Evolutionary conservation across 2,329 filamentous ascomycete genomes (phyloP), one percentile per base, ranked within the genome.

Genomic region (Fusarium globosum): DNA sequence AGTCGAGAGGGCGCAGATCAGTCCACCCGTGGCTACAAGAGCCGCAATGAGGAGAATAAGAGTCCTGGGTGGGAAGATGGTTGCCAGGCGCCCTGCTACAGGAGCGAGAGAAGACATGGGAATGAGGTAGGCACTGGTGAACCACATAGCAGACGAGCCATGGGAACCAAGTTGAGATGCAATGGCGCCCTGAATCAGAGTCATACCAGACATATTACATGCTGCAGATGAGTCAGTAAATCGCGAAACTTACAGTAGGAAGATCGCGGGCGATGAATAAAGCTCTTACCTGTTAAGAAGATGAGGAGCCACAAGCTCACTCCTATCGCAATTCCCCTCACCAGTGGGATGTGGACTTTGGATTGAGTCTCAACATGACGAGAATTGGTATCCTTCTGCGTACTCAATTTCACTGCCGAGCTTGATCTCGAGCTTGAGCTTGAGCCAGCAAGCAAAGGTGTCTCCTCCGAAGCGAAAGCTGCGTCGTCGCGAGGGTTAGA

Each of bases 201-300:
- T 93, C 79, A 97, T 91, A 75, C 94, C 91, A 18, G 91, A 94
- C 82, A 95, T 94, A 78, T 96, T 96, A 70, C 88, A 84, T 11
- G 88, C 87, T 87, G 28, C 13, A 33, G n/a, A 52, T 20, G 21
- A 28, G 49, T 76, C 20, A 74, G 61, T 36, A 55, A 33, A 36
- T 18, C 15, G 21, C 52, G 4, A 11, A 36, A n/a, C 42, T 21
- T 23, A 7, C 5, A 35, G 6, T 30, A 23, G 21, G 28, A 28
- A 43, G 30, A 18, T 8, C n/a, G 18, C 12, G 21, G 11, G 20
- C 10, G 36, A 28, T 39, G 41, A 18, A 28, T 11, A 36, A 30
- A 30, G 13, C 15, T 46, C 26, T 28, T 76, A 78, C 77, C 77
- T 76, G 76, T 72, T n/a, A 80, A 43, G 58, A 79, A 79, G 53